These are phyloP conservation scores for Ceratocystis diversiconidia DNA, from an alignment of 2,329 filamentous ascomycete genomes.

Conservation along the genomic window DNA sequence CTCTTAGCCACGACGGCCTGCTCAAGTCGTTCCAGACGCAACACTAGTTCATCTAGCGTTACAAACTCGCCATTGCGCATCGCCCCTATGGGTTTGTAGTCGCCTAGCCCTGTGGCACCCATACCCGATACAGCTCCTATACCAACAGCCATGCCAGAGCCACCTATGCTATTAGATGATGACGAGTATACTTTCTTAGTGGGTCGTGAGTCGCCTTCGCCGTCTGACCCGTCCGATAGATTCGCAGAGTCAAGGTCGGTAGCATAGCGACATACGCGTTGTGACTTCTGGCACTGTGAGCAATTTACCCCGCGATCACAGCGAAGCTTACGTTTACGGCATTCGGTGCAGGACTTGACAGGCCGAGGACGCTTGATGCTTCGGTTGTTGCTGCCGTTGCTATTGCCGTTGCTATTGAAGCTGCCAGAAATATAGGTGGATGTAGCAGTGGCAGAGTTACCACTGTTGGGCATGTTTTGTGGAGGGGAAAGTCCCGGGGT, in stretches of 20 bases:
- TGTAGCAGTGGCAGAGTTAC: slow-evolving; percentile 2
- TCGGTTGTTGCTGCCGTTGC: slow-evolving; percentile 19
- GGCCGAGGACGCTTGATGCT: slow-evolving; percentile 41
- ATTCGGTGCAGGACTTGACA: slow-evolving; percentile 43
- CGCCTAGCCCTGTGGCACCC: background rate
- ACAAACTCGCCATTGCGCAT: slow-evolving; percentile 22
- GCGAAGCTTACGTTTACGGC: slow-evolving; percentile 42
- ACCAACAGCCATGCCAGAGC: background rate
- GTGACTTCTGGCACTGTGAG: slow-evolving; percentile 44
- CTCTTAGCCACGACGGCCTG: slow-evolving; percentile 33
- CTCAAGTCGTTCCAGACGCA: slow-evolving; percentile 41
- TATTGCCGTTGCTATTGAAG: background rate
- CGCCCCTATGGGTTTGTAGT: slow-evolving; percentile 5
- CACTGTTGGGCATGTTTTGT: slow-evolving; percentile 1
- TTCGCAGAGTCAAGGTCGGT: slow-evolving; percentile 35
- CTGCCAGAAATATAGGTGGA: background rate
- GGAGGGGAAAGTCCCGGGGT: slow-evolving; percentile 12
- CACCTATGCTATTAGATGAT: background rate
- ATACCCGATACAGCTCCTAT: background rate
- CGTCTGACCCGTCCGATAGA: slow-evolving; percentile 37
- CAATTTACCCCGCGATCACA: slow-evolving; percentile 44
- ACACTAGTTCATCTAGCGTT: slow-evolving; percentile 34
- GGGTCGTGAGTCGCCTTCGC: slow-evolving; percentile 23
- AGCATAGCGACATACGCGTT: slow-evolving; percentile 37
- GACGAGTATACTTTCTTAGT: slow-evolving; percentile 22